Evolutionary conservation across 2,329 filamentous ascomycete genomes (phyloP), one percentile per base, ranked within the genome.

Genomic region (Apiospora phragmitis): DNA sequence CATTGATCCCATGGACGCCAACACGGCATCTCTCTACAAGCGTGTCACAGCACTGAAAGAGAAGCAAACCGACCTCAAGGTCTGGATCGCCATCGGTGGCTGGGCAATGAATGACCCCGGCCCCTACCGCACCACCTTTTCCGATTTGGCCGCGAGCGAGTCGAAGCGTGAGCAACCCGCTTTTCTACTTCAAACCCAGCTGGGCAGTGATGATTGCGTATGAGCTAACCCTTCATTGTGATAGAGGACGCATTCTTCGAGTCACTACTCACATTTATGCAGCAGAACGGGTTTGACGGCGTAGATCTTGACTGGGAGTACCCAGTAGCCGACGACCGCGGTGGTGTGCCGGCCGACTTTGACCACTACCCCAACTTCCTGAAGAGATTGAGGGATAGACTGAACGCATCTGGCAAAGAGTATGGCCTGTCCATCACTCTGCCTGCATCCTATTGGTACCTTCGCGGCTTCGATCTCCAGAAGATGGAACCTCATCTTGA

Each of bases 371-470:
- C 70, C 26, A 38, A 45, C 12, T 67, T 75, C n/a, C 24, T 74
- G 91, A 75, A 89, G 90, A 86, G 82, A 87, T 85, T 7, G 21
- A 65, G 24, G 4, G 29, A 47, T 5, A 21, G 42, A 7, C 41
- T 67, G 51, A 67, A 67, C 16, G 59, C 51, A 29, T 68, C 68
- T 59, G 55, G 68, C 14, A 26, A 47, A 26, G 24, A 38, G 21
- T 68, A 55, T 32, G 68, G 70, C 5, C 38, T 71, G 24, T 70
- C 67, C 29, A 70, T 69, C 21, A 42, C 71, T n/a, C 73, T 62
- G 68, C 66, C 70, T n/a, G 65, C 47, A 29, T 65, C 47, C 29
- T 45, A 71, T 24, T 62, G 47, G 47, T 70, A 70, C 41, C 47
- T 71, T 5, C 68, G 65, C 35, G 35, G 51, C 16, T 70, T 71